Percentiles rank a stretch among this genome's conserved stretches.
Conservation (phyloP, 257 asterid genomes). For the Rehmannia glutinosa region DNA sequence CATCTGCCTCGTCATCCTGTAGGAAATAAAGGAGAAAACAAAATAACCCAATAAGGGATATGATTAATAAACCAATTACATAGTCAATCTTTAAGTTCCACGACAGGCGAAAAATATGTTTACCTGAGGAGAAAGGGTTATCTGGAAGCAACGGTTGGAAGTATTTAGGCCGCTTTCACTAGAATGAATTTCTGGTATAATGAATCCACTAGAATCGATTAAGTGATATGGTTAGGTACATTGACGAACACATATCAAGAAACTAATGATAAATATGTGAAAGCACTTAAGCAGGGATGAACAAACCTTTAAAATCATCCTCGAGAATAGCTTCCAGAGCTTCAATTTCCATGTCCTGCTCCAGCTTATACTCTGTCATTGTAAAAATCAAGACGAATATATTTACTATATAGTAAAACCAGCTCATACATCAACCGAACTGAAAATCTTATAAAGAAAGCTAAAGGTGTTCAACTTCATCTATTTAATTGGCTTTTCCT, state of each 20-base stretch:
- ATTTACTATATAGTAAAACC: background rate
- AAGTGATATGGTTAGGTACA: slow-evolving; percentile 22
- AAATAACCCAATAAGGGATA: background rate
- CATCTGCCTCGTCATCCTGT: slow-evolving; percentile 81
- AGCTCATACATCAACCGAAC: background rate
- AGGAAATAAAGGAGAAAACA: background rate
- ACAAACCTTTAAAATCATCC: slow-evolving; percentile 82
- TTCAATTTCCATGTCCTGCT: slow-evolving; percentile 95
- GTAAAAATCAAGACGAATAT: slow-evolving; percentile 16
- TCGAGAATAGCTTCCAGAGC: slow-evolving; percentile 90
- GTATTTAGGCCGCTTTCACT: slow-evolving; percentile 85
- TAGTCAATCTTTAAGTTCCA: slow-evolving; percentile 5
- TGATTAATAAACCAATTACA: background rate
- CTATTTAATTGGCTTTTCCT: too few species aligned
- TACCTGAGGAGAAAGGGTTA: slow-evolving; percentile 85
- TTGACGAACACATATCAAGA: slow-evolving; percentile 1
- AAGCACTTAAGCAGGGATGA: background rate
- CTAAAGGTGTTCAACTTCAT: too few species aligned
- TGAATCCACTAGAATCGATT: slow-evolving; percentile 36
- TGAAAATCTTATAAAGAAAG: background rate
- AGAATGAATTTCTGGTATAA: slow-evolving; percentile 77
- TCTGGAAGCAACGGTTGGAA: slow-evolving; percentile 82
- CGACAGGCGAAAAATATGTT: background rate
- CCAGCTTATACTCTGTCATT: slow-evolving; percentile 78
- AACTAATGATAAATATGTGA: background rate